Base-by-base conservation (phyloP, 805 yeast species). In the Metschnikowia arizonensis region DNA sequence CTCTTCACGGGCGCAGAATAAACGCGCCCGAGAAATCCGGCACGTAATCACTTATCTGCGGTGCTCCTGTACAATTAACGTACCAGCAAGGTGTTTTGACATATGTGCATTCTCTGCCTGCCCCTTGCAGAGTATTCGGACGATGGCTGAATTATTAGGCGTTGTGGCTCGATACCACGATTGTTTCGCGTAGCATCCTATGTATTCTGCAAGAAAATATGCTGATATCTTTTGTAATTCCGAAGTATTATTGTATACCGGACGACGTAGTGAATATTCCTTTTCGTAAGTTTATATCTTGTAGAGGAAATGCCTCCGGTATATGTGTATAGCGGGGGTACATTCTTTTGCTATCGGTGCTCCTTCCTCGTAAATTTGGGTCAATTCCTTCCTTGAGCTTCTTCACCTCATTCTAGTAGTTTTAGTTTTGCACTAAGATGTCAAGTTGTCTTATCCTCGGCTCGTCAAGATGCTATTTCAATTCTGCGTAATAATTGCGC, bases 381-480 rank as follows among this genome's bases (percentile, higher is more conserved):
- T 33, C 32, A 56, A 42, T 37, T 44, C 47, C 15, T 37, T 44
- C 47, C 15, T 33, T 30, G 12, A 50, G 36, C 33, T 49, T 48
- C 21, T 40, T 32, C 12, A 57, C 49, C 44, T 62, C 60, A 5
- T 49, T 37, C n/a, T 46, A 47, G 44, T 44, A 59, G 39, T 58
- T 45, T 64, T 63, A 61, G n/a, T 45, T 53, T 21, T 60, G 56
- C 24, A 52, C 48, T 19, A 45, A 53, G n/a, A 63, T 44, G 33
- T 46, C 54, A 35, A 49, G 36, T 65, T 37, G 4, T 61, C 56
- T 14, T 35, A 42, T 25, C 10, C 58, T 50, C 3, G 52, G 41
- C 40, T 52, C 53, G 4, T 10, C 12, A 7, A 36, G 33, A n/a
- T 48, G 57, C 33, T 17, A 33, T 23, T 12, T 24, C 30, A 15